These are phyloP conservation scores for Trichoderma virens DNA, from an alignment of 495 filamentous ascomycete species.

Conservation along the genomic window DNA sequence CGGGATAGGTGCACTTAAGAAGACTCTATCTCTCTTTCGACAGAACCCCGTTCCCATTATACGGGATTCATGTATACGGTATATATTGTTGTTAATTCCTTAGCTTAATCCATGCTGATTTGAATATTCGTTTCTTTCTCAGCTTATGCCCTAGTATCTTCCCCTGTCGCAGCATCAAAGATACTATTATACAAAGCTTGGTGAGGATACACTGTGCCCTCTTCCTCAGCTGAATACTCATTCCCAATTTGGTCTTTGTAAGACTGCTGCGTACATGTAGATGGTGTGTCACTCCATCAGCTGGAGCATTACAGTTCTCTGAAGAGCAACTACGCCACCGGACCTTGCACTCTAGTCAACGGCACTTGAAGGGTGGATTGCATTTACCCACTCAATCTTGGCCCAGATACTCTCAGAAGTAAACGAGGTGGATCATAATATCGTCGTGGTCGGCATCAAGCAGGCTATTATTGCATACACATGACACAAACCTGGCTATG, in stretches of 20 bases:
- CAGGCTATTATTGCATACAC: background rate
- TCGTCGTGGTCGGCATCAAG: background rate
- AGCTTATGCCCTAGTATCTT: background rate
- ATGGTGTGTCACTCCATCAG: background rate
- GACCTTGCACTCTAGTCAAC: background rate
- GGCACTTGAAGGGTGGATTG: background rate
- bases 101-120: no score
- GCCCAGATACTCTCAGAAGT: background rate
- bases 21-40: no score
- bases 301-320: background rate
- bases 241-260: background rate
- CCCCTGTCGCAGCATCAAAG: background rate
- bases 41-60: no score
- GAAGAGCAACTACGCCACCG: background rate
- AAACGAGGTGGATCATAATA: background rate
- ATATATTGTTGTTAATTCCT: no score
- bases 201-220: background rate
- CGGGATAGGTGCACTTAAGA: no score
- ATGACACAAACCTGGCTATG: background rate
- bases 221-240: background rate
- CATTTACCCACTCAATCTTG: background rate
- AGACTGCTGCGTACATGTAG: background rate
- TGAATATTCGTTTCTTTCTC: background rate
- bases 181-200: background rate
- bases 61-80: no score